Base-by-base conservation (phyloP, 2,329 filamentous ascomycete species). In the Escovopsis sp. region DNA sequence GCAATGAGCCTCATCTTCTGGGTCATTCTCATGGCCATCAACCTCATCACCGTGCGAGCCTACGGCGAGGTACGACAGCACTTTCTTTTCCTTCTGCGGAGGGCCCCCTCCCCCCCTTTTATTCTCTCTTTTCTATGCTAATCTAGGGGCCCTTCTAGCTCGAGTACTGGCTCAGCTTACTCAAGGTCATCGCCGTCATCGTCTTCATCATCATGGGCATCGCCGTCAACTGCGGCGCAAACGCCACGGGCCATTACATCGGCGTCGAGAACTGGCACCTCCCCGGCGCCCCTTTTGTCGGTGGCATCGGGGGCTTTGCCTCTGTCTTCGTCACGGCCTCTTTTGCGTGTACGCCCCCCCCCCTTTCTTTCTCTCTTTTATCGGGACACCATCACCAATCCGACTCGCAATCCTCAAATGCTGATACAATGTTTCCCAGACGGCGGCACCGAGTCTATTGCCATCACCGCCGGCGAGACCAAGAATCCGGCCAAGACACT, bases 391-490 rank as follows among this genome's bases (percentile, higher is more conserved):
- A 4, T n/a, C 18, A 11, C 11, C n/a, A 39, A 39, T 39, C 19
- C 9, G 18, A 39, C 10, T 19, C 11, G 30, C 26, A 12, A 33
- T 19, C 23, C 23, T 23, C 6, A 6, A 23, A 23, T 23, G 6
- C 23, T 23, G 23, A 23, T 23, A 4, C 23, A 30, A 36, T 30
- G 6, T 12, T 6, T 4, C 4, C 4, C 8, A 61, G 58, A 60
- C 32, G 58, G 59, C 32, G 77, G 76, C 41, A 79, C 75, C 3
- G 77, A 80, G 55, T 74, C 70, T 32, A 78, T 81, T 39, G 76
- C 75, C 40, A 76, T 81, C 44, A 80, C 77, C 0, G 77, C 77
- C 1, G 77, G 77, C 36, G 77, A 82, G 55, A 80, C 77, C 2
- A 74, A 72, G 49, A 67, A 80, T 49, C 77, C 78, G 0, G 66